A percentile compares a stretch with the other conserved stretches of the same genome.
phyloP scores from a whole-genome alignment of 148 eudicot species.

The Rhododendron mucronatum region DNA sequence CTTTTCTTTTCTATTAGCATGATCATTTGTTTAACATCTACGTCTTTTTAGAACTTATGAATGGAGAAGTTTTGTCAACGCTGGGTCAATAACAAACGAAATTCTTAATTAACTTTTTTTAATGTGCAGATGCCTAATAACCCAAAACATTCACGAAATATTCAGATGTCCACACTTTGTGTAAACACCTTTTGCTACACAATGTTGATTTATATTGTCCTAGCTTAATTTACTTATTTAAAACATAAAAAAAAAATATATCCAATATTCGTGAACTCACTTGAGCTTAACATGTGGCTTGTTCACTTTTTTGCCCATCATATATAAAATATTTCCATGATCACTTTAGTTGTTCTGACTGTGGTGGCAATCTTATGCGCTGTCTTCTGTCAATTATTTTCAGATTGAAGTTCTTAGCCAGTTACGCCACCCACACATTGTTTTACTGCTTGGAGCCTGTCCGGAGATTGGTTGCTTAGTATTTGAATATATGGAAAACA shows the following conservation, averaged over 20 bases:
- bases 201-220: neutral
- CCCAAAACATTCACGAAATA: neutral
- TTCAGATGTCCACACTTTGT: neutral
- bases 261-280: neutral
- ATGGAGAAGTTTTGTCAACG: neutral
- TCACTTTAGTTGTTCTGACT: conserved; percentile 3
- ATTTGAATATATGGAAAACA: conserved; percentile 73
- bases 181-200: neutral
- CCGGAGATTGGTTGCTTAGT: conserved; percentile 70
- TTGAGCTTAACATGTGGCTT: neutral
- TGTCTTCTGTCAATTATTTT: conserved; percentile 13
- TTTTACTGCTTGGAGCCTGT: conserved; percentile 80
- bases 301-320: neutral
- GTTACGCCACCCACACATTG: conserved; percentile 66
- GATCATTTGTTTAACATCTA: neutral
- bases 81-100: neutral
- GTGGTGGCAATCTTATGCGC: neutral
- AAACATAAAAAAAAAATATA: neutral
- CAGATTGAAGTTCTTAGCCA: conserved; percentile 73
- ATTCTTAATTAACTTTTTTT: neutral
- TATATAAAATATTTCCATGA: neutral
- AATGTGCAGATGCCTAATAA: neutral
- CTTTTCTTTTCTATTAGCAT: neutral
- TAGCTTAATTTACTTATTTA: neutral
- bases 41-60: neutral